Conservation (phyloP, 129 eudicot species). For the Escallonia rubra region DNA sequence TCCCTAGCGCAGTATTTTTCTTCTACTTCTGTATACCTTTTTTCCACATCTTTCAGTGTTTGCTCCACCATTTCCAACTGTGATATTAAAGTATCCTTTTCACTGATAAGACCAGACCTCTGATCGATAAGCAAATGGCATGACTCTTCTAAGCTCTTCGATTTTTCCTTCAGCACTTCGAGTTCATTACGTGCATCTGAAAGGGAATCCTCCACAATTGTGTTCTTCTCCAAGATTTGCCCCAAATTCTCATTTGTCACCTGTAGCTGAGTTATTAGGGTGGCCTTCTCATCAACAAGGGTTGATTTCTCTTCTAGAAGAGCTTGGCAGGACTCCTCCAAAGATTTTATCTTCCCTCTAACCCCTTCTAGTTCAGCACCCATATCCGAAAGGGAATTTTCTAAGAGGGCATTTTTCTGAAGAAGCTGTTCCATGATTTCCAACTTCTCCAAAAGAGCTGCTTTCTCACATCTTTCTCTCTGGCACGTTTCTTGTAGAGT, state of each 20-base stretch:
- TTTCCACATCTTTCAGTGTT: slow-evolving; percentile 49
- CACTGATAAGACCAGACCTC: slow-evolving; percentile 57
- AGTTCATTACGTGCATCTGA: slow-evolving; percentile 67
- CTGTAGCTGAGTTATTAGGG: slow-evolving; percentile 50
- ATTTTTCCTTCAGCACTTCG: slow-evolving; percentile 59
- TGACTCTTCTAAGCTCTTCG: slow-evolving; percentile 67
- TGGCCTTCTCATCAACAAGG: slow-evolving; percentile 62
- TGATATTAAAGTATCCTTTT: slow-evolving; percentile 47
- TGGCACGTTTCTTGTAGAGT: slow-evolving; percentile 46
- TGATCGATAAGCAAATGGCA: slow-evolving; percentile 57
- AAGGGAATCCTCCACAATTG: slow-evolving; percentile 63
- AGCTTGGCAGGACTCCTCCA: slow-evolving; percentile 60
- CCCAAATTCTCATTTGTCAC: slow-evolving; percentile 59
- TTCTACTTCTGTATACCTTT: slow-evolving; percentile 48
- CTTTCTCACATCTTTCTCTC: slow-evolving; percentile 51
- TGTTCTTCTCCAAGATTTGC: slow-evolving; percentile 56
- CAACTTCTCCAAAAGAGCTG: slow-evolving; percentile 56
- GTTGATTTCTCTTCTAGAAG: slow-evolving; percentile 65
- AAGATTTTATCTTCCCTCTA: slow-evolving; percentile 42
- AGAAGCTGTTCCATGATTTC: slow-evolving; percentile 62
- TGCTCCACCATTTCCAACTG: slow-evolving; percentile 48
- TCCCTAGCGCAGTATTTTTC: slow-evolving; percentile 47
- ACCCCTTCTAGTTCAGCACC: slow-evolving; percentile 67
- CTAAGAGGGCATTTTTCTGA: slow-evolving; percentile 66
- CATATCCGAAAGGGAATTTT: slow-evolving; percentile 71